phyloP scores from a whole-genome alignment of 2,329 filamentous ascomycete genomes.

The Stemphylium lycopersici region DNA sequence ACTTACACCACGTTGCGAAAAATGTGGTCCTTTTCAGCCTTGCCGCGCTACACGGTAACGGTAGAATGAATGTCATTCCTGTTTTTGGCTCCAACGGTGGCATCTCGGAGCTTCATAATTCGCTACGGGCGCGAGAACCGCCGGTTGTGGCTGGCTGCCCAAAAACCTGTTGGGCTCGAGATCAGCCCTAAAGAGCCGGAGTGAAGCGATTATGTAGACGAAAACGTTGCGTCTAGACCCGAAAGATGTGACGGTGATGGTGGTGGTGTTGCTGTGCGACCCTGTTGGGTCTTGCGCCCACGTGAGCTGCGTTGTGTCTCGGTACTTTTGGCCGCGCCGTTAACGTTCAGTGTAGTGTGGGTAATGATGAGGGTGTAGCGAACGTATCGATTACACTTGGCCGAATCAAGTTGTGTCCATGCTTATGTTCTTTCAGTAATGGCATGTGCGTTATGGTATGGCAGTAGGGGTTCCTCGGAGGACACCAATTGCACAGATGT shows the following conservation, averaged over 20 bases:
- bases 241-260: neutral
- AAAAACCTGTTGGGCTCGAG: neutral
- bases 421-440: neutral
- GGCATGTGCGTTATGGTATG: neutral
- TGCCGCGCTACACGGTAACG: too few species aligned
- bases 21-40: too few species aligned
- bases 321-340: constrained; percentile 2
- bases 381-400: neutral
- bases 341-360: neutral
- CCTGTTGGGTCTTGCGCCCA: neutral
- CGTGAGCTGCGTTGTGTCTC: neutral
- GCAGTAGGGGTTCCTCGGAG: neutral
- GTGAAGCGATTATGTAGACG: neutral
- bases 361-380: neutral
- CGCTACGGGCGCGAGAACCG: neutral
- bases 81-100: neutral
- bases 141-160: neutral
- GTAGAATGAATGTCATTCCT: too few species aligned
- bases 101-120: neutral
- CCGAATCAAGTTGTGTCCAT: neutral
- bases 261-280: neutral
- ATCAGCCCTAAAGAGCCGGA: neutral
- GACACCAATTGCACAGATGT: neutral
- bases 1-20: too few species aligned
- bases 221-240: neutral